Evolutionary conservation across 345 rosid species (phyloP).

Genomic region (Mangifera indica): DNA sequence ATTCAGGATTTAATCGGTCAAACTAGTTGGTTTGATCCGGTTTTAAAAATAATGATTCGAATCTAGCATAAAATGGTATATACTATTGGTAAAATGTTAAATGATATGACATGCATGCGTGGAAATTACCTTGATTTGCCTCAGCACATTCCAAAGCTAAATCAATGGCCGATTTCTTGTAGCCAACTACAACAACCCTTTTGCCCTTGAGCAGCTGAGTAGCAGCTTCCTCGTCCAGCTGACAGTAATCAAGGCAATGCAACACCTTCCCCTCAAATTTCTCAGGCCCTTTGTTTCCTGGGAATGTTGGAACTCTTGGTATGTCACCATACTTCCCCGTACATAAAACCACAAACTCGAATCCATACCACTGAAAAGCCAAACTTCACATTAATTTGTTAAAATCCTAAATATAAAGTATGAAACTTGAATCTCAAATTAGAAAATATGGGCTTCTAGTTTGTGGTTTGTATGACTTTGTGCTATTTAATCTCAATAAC

Average conservation of each 20-base stretch:
- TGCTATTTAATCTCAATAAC: too few relatives aligned
- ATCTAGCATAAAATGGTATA: too few relatives aligned
- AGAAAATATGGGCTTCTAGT: too few relatives aligned
- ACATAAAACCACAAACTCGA: conserved; percentile 73
- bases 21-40: too few relatives aligned
- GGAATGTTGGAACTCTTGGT: conserved; percentile 56
- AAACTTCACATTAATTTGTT: background rate
- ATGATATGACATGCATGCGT: too few relatives aligned
- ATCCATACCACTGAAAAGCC: conserved; percentile 61
- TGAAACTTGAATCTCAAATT: too few relatives aligned
- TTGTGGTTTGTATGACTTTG: too few relatives aligned
- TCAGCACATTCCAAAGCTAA: conserved; percentile 82
- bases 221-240: conserved; percentile 65
- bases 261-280: conserved; percentile 63
- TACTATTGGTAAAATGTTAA: too few relatives aligned
- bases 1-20: too few relatives aligned
- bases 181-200: conserved; percentile 73
- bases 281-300: conserved; percentile 59
- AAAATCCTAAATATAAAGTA: too few relatives aligned
- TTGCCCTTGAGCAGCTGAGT: conserved; percentile 52
- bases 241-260: conserved; percentile 82
- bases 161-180: conserved; percentile 89
- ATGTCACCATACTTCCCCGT: conserved; percentile 82
- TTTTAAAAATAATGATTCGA: too few relatives aligned
- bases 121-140: conserved; percentile 71